These are phyloP conservation scores for Geranomyces variabilis DNA, from an alignment of 192 early-diverging fungal genomes.

Conservation along the genomic window DNA sequence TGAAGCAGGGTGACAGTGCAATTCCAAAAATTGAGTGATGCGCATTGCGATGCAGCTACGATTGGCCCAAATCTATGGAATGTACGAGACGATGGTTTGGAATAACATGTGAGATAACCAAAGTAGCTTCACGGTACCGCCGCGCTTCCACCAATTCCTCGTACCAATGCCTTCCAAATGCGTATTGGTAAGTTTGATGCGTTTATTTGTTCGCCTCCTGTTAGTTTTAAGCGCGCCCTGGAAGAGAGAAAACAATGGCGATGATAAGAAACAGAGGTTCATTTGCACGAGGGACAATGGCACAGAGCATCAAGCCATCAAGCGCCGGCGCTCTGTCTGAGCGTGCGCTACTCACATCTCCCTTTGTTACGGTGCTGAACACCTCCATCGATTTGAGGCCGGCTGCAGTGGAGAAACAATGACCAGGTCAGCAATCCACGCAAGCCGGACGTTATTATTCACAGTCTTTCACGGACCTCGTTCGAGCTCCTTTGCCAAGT, in stretches of 20 bases:
- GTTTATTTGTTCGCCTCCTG: constrained; percentile 19
- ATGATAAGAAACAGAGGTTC: background rate
- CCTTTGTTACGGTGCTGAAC: constrained; percentile 62
- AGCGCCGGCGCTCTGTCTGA: background rate
- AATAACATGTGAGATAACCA: too few species aligned
- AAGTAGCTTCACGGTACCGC: too few species aligned
- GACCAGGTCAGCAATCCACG: background rate
- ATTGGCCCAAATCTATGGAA: too few species aligned
- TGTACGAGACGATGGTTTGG: too few species aligned
- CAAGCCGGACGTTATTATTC: background rate
- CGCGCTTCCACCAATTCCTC: too few species aligned
- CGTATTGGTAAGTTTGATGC: constrained; percentile 34
- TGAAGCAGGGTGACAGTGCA: too few species aligned
- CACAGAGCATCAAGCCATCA: constrained; percentile 5
- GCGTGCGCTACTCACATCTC: constrained; percentile 44
- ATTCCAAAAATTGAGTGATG: too few species aligned
- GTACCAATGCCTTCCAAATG: constrained; percentile 36
- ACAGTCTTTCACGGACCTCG: constrained; percentile 43
- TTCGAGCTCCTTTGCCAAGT: constrained; percentile 71
- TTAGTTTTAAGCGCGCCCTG: constrained; percentile 13
- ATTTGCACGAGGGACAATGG: too few species aligned
- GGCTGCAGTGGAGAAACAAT: constrained; percentile 38
- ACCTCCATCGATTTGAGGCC: constrained; percentile 75
- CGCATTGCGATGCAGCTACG: too few species aligned
- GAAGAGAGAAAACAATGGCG: too few species aligned